Evolutionary conservation across 164 flowering plant genomes (phyloP), one percentile per base, ranked within the genome.

Genomic region (Aristolochia fimbriata): DNA sequence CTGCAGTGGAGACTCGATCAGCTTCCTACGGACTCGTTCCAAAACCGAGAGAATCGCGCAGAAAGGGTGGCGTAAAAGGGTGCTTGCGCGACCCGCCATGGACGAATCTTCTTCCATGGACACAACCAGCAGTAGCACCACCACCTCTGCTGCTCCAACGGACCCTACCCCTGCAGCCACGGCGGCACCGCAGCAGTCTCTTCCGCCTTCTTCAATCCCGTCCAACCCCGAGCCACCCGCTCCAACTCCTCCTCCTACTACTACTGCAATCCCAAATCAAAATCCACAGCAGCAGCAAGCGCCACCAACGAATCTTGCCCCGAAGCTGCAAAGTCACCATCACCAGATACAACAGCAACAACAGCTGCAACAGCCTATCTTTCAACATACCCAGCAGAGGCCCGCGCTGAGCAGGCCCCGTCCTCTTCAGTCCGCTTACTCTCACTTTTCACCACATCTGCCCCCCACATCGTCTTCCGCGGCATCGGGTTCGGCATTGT

Each of bases 331-430:
- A 49, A 17, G 16, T 17, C 19, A 17, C 20, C 52, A 49, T 17
- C 52, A 49, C 20, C 52, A 49, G 4, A 15, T 49, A 12, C 52
- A 49, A 49, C 52, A 49, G n/a, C 52, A 49, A 49, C 52, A 49
- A 19, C 19, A 49, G 0, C 20, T 20, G 22, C 52, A 49, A 49
- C 52, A 49, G 16, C 19, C 52, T 19, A 49, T 17, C 22, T 49
- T 49, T 20, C 52, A 49, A 20, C 52, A 49, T 11, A 17, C 52
- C 52, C 52, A 49, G 52, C 52, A 49, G 52, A 49, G 22, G 52
- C 52, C 52, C 6, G 20, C 52, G 0, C 52, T 49, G 6, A 49
- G 10, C 52, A 49, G 52, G n/a, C 19, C 22, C 52, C 19, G 52
- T 6, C 52, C 52, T 7, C 43, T 37, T 10, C 52, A 17, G 22